These are phyloP conservation scores for Glycine soja DNA, from an alignment of 306 rosid genomes.

Conservation along the genomic window DNA sequence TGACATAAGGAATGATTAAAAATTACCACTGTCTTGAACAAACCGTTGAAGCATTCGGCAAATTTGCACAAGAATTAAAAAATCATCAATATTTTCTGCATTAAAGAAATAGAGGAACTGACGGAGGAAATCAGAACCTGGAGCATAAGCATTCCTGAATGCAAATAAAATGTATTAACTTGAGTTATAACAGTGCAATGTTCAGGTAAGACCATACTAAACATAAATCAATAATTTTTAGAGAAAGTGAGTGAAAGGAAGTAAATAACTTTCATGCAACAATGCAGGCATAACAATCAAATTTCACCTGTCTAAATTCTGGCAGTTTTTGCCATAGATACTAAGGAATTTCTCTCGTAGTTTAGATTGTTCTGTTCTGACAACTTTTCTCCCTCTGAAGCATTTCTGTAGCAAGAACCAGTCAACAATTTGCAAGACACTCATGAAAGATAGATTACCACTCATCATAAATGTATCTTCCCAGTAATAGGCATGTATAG, in stretches of 20 bases:
- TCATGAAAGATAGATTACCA: constrained; percentile 14
- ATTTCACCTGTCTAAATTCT: constrained; percentile 77
- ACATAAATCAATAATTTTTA: constrained; percentile 12
- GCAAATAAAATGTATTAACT: constrained; percentile 44
- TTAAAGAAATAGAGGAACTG: constrained; percentile 88
- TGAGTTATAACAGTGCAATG: constrained; percentile 30
- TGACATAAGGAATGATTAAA: constrained; percentile 35
- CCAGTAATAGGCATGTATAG: constrained; percentile 22
- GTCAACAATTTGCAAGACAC: constrained; percentile 58
- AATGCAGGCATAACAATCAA: constrained; percentile 26
- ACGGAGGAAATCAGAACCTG: constrained; percentile 86
- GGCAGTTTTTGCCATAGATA: constrained; percentile 68
- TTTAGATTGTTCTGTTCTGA: constrained; percentile 67
- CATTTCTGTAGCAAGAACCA: constrained; percentile 87
- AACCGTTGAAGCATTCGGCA: constrained; percentile 74
- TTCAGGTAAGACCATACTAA: constrained; percentile 26
- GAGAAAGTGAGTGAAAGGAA: constrained; percentile 21
- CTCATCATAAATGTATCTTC: constrained; percentile 29
- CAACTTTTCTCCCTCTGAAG: constrained; percentile 89
- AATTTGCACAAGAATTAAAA: constrained; percentile 74
- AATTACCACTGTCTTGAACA: constrained; percentile 75
- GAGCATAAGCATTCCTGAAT: constrained; percentile 85
- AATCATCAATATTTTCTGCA: constrained; percentile 65
- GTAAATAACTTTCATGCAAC: constrained; percentile 29
- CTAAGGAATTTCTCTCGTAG: constrained; percentile 69